Conservation (phyloP, 2,329 filamentous ascomycete genomes). For the Fusarium udum region DNA sequence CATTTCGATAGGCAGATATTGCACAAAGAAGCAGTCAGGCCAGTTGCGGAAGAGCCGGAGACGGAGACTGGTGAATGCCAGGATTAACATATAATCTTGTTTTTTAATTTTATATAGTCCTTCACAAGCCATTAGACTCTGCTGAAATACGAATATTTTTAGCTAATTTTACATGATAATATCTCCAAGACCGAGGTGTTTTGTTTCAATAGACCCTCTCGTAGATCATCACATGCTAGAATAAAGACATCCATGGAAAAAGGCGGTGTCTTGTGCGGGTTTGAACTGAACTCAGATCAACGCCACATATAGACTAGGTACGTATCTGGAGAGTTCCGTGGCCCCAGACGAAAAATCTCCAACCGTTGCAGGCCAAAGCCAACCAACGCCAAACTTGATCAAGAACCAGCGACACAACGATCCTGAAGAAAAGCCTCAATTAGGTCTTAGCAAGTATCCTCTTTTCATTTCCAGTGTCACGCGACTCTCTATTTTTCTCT, state of each 20-base stretch:
- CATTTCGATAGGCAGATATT: slow-evolving; percentile 11
- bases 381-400: slow-evolving; percentile 31
- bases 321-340: slow-evolving; percentile 26
- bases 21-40: slow-evolving; percentile 4
- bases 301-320: slow-evolving; percentile 28
- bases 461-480: slow-evolving; percentile 33
- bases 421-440: slow-evolving; percentile 15
- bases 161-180: neutral
- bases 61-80: slow-evolving; percentile 1
- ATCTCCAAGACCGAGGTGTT: slow-evolving; percentile 23
- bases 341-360: slow-evolving; percentile 34
- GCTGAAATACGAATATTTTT: neutral
- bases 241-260: slow-evolving; percentile 13
- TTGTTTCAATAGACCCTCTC: slow-evolving; percentile 3
- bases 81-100: slow-evolving; percentile 21
- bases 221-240: slow-evolving; percentile 29
- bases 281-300: neutral
- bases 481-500: slow-evolving; percentile 26
- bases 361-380: slow-evolving; percentile 7
- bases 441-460: slow-evolving; percentile 19
- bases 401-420: slow-evolving; percentile 13
- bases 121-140: neutral
- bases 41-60: slow-evolving; percentile 30
- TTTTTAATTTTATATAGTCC: slow-evolving; percentile 25
- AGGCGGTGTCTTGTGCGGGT: slow-evolving; percentile 29